phyloP scores from a whole-genome alignment of 805 yeast genomes.

The Metschnikowia dekortorum region DNA sequence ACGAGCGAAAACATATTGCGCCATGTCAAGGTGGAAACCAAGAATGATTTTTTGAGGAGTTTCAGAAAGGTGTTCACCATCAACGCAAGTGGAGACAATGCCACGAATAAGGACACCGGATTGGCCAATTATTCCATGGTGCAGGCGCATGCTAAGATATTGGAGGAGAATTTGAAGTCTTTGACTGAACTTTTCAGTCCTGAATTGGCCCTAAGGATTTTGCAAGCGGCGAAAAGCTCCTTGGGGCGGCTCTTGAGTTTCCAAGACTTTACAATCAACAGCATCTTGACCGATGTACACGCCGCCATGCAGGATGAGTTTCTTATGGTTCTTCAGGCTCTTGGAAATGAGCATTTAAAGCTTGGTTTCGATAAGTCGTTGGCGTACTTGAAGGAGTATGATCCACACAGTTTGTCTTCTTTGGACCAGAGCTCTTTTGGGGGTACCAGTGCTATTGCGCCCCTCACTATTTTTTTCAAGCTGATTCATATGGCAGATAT shows the following conservation, averaged over 20 bases:
- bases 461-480: constrained; percentile 82
- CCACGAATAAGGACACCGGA: not conserved
- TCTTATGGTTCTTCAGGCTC: constrained; percentile 54
- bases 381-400: constrained; percentile 61
- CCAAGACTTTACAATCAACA: constrained; percentile 30
- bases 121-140: constrained; percentile 50
- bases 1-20: constrained; percentile 45
- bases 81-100: constrained; percentile 5
- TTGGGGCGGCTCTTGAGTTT: constrained; percentile 50
- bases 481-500: constrained; percentile 89
- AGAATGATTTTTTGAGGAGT: constrained; percentile 57
- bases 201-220: constrained; percentile 67
- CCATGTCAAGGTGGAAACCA: constrained; percentile 46
- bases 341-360: constrained; percentile 72
- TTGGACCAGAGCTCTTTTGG: constrained; percentile 7
- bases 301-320: constrained; percentile 58
- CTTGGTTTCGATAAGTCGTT: constrained; percentile 84
- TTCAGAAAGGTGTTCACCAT: constrained; percentile 58
- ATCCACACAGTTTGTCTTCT: constrained; percentile 46
- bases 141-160: constrained; percentile 75
- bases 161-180: constrained; percentile 69
- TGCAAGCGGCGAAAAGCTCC: constrained; percentile 63
- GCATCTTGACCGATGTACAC: constrained; percentile 29
- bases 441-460: constrained; percentile 55
- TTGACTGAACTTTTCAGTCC: constrained; percentile 75